Conservation (phyloP, 2,329 filamentous ascomycete genomes). For the Decorospora gaudefroyi region DNA sequence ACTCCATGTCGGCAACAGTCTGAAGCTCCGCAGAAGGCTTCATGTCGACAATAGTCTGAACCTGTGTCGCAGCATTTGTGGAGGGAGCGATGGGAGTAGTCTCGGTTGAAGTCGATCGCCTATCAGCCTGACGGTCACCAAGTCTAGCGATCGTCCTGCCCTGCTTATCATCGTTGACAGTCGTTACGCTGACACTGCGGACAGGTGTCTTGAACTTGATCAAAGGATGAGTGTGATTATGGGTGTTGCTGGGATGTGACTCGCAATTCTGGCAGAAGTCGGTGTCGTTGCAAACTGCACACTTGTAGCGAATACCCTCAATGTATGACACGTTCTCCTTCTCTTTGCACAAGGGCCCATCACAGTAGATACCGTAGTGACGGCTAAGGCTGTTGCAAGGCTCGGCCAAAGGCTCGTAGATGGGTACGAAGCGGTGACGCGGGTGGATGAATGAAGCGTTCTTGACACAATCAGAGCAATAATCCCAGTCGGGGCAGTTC, state of each 20-base stretch:
- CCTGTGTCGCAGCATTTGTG: slow-evolving; percentile 61
- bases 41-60: slow-evolving; percentile 65
- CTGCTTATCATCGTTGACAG: slow-evolving; percentile 74
- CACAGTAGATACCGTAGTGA: slow-evolving; percentile 89
- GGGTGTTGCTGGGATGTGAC: slow-evolving; percentile 77
- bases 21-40: slow-evolving; percentile 68
- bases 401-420: slow-evolving; percentile 73
- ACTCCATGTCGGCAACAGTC: slow-evolving; percentile 64
- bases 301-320: slow-evolving; percentile 90
- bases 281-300: slow-evolving; percentile 89
- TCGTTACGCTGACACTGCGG: slow-evolving; percentile 83
- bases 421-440: slow-evolving; percentile 82
- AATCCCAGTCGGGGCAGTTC: slow-evolving; percentile 97
- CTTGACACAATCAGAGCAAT: slow-evolving; percentile 75
- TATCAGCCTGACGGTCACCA: slow-evolving; percentile 64
- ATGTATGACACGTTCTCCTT: slow-evolving; percentile 66
- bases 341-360: slow-evolving; percentile 81
- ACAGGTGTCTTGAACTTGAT: slow-evolving; percentile 97
- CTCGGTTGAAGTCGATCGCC: slow-evolving; percentile 58
- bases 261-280: slow-evolving; percentile 97
- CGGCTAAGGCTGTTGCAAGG: slow-evolving; percentile 55
- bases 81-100: slow-evolving; percentile 53
- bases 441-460: slow-evolving; percentile 72
- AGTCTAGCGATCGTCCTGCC: slow-evolving; percentile 68
- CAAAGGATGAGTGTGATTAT: slow-evolving; percentile 95